Evolutionary conservation across 495 filamentous ascomycete genomes (phyloP).

Genomic region (Penicillium ucsense): DNA sequence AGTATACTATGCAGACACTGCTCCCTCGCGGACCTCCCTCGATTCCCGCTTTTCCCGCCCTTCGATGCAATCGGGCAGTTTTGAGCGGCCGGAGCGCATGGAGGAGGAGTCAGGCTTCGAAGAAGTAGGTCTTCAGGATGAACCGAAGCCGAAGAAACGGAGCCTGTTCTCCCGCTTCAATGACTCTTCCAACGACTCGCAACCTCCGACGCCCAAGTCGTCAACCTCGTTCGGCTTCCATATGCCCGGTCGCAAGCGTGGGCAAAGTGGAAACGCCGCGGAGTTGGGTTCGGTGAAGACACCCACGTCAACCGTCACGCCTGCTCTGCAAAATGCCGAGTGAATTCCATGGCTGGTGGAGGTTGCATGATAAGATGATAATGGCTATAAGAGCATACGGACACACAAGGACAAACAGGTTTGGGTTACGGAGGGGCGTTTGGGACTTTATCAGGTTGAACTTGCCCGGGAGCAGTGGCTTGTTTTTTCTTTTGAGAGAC

Average conservation of each 20-base stretch:
- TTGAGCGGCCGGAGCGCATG: conserved; percentile 45
- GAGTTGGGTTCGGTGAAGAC: conserved; percentile 52
- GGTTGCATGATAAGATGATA: conserved; percentile 4
- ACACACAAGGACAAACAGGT: background rate
- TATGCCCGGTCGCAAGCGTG: conserved; percentile 62
- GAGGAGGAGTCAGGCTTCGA: conserved; percentile 70
- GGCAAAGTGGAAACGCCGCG: conserved; percentile 61
- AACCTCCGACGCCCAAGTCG: conserved; percentile 36
- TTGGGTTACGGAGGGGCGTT: conserved; percentile 2
- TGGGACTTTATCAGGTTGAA: background rate
- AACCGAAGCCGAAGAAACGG: conserved; percentile 63
- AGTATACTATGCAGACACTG: conserved; percentile 45
- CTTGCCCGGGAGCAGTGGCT: background rate
- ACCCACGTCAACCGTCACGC: conserved; percentile 9
- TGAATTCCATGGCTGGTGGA: conserved; percentile 5
- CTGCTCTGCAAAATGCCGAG: conserved; percentile 18
- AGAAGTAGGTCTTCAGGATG: conserved; percentile 81
- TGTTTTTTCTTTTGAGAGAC: background rate
- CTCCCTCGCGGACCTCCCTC: conserved; percentile 61
- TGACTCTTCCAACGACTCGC: conserved; percentile 39
- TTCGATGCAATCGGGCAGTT: conserved; percentile 41
- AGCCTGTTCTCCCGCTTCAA: conserved; percentile 81
- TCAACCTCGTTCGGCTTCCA: conserved; percentile 47
- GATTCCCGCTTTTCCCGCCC: conserved; percentile 59
- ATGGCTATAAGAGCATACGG: too few species aligned